Percentiles rank a stretch among this genome's conserved stretches.
phyloP scores from a whole-genome alignment of 2,329 filamentous ascomycete species.

The Ramularia collo-cygni region DNA sequence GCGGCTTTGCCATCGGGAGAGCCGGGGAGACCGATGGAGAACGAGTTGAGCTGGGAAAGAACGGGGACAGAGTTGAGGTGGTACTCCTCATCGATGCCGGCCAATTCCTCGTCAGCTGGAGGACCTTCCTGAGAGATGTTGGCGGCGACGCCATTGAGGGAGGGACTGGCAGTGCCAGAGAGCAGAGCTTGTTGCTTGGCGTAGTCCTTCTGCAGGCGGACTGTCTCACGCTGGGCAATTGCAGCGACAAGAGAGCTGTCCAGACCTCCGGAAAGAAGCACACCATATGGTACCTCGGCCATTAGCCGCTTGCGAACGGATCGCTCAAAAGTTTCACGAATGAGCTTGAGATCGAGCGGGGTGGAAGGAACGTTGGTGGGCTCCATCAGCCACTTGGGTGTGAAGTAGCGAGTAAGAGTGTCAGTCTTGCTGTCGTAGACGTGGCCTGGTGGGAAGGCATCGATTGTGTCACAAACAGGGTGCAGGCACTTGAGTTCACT shows the following conservation, averaged over 20 bases:
- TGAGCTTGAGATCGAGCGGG: slow-evolving; percentile 73
- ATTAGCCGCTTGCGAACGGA: slow-evolving; percentile 94
- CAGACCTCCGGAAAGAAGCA: slow-evolving; percentile 86
- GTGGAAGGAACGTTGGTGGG: slow-evolving; percentile 67
- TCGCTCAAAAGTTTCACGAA: slow-evolving; percentile 78
- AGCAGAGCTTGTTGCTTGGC: slow-evolving; percentile 36
- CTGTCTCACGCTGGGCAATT: slow-evolving; percentile 88
- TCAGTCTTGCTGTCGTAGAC: slow-evolving; percentile 92
- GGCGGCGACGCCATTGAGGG: slow-evolving; percentile 30
- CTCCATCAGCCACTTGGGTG: slow-evolving; percentile 85
- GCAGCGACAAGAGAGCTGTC: slow-evolving; percentile 93
- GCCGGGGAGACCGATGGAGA: neutral
- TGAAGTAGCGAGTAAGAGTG: slow-evolving; percentile 77
- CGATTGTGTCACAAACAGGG: slow-evolving; percentile 90
- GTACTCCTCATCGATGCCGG: slow-evolving; percentile 91
- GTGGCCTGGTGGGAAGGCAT: slow-evolving; percentile 90
- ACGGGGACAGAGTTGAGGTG: slow-evolving; percentile 83
- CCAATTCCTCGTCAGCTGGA: slow-evolving; percentile 63
- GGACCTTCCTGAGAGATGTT: slow-evolving; percentile 40
- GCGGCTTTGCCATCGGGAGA: slow-evolving; percentile 56
- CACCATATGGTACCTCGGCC: slow-evolving; percentile 97
- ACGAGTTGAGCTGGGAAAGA: slow-evolving; percentile 38
- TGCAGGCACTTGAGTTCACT: slow-evolving; percentile 93
- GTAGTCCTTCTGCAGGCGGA: slow-evolving; percentile 56
- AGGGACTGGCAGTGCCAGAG: slow-evolving; percentile 25